phyloP scores from a whole-genome alignment of 768 basidiomycete genomes.

The Brasilioporus rufonigricans region DNA sequence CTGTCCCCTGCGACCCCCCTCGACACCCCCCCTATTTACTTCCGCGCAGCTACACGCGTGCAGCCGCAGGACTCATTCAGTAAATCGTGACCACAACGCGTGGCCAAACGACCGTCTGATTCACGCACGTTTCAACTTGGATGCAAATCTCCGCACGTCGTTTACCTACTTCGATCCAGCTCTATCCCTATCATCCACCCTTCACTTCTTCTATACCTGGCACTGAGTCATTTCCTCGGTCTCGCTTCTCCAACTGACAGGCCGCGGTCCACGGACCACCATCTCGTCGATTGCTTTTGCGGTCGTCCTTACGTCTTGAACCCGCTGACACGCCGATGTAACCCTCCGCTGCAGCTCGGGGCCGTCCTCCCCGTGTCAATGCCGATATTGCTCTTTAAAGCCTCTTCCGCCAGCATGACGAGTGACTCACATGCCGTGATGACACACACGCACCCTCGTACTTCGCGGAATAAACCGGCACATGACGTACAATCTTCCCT shows the following conservation, averaged over 20 bases:
- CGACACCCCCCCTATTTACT: constrained; percentile 3
- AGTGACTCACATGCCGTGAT: constrained; percentile 4
- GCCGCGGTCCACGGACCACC: neutral
- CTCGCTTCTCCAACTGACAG: neutral
- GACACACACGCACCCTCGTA: neutral
- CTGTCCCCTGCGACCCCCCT: neutral
- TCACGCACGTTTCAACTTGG: neutral
- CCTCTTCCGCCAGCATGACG: neutral
- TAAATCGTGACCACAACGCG: neutral
- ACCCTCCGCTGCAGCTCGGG: neutral
- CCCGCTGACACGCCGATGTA: too few relatives aligned
- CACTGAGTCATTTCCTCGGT: neutral
- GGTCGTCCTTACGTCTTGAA: neutral
- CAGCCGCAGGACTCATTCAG: neutral
- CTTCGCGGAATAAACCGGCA: constrained; percentile 18
- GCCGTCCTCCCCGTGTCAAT: neutral
- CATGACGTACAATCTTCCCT: neutral
- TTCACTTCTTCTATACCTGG: neutral
- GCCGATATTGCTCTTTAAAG: neutral
- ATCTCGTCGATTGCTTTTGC: neutral
- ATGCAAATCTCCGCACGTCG: neutral
- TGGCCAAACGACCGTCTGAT: neutral
- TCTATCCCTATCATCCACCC: neutral
- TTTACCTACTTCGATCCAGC: neutral
- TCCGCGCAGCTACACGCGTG: neutral